These are phyloP conservation scores for Saccharomycopsis amapae DNA, from an alignment of 805 yeast species.

Conservation along the genomic window DNA sequence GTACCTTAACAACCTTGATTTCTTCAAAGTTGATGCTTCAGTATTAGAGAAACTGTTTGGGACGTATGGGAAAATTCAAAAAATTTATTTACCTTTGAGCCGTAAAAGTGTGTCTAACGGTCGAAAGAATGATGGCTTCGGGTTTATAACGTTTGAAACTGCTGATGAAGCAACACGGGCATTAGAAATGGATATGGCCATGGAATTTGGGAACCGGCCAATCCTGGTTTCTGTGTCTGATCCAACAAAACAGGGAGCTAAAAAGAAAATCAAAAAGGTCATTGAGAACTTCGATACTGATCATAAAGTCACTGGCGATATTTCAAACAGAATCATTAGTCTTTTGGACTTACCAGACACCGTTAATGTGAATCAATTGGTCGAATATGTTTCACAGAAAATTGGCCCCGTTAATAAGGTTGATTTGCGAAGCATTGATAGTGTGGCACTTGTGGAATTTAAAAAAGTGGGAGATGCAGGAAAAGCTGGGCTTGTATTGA, in stretches of 20 bases:
- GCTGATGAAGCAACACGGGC: slow-evolving; percentile 44
- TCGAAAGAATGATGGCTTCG: slow-evolving; percentile 52
- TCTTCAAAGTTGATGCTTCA: slow-evolving; percentile 26
- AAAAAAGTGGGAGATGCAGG: slow-evolving; percentile 41
- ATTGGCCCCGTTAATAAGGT: slow-evolving; percentile 37
- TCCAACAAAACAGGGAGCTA: slow-evolving; percentile 29
- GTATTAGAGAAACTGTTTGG: slow-evolving; percentile 32
- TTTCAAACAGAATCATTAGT: slow-evolving; percentile 10
- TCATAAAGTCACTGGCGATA: slow-evolving; percentile 16
- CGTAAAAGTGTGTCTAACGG: slow-evolving; percentile 29
- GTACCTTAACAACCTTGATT: slow-evolving; percentile 37
- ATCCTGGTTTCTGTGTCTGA: slow-evolving; percentile 46
- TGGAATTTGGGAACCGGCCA: too few relatives aligned
- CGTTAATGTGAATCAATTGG: slow-evolving; percentile 26
- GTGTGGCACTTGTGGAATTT: slow-evolving; percentile 47
- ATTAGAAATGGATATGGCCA: too few relatives aligned
- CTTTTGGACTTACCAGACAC: slow-evolving; percentile 18
- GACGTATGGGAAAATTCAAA: slow-evolving; percentile 47
- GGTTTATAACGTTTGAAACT: slow-evolving; percentile 47
- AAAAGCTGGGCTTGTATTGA: slow-evolving; percentile 37
- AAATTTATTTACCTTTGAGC: slow-evolving; percentile 41
- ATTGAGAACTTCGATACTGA: slow-evolving; percentile 23
- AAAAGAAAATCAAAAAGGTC: slow-evolving; percentile 28
- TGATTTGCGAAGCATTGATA: slow-evolving; percentile 38
- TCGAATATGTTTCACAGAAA: slow-evolving; percentile 29